These are phyloP conservation scores for Vigna nakashimae DNA, from an alignment of 306 rosid genomes.

Conservation along the genomic window DNA sequence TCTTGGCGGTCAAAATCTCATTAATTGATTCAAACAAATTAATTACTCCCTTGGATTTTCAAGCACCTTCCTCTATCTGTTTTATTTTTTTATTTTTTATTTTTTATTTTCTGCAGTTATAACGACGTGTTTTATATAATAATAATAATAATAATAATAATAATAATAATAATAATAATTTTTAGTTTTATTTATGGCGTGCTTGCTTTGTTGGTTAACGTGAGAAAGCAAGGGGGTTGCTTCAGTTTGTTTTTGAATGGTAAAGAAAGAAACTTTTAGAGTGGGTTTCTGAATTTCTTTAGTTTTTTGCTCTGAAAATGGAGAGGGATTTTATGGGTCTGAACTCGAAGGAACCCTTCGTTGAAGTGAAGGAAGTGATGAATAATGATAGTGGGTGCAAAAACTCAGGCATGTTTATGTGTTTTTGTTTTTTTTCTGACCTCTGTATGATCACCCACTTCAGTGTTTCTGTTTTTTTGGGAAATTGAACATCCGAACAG, in stretches of 20 bases:
- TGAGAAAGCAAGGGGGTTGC: constrained; percentile 11
- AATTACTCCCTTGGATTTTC: not conserved
- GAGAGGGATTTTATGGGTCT: constrained; percentile 91
- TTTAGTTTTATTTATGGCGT: not conserved
- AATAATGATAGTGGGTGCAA: constrained; percentile 51
- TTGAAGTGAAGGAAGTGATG: constrained; percentile 60
- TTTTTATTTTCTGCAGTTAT: constrained; percentile 15
- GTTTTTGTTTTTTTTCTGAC: too few relatives aligned
- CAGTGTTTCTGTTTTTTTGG: not conserved
- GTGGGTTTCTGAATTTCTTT: constrained; percentile 23
- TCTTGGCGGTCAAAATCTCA: constrained; percentile 48
- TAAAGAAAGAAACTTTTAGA: constrained; percentile 25
- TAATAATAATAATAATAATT: not conserved
- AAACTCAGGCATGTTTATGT: constrained; percentile 55
- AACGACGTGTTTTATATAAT: not conserved
- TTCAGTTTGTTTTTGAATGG: constrained; percentile 24
- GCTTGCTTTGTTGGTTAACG: constrained; percentile 18
- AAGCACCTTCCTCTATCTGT: not conserved
- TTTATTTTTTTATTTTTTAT: constrained; percentile 2
- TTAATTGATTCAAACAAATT: not conserved
- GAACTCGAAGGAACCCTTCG: constrained; percentile 55
- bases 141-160: not conserved
- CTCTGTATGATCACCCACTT: not conserved
- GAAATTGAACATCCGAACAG: not conserved
- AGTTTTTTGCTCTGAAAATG: constrained; percentile 52